Conservation (phyloP, 108 stramenopile species). For the Aurantiochytrium sp. region DNA sequence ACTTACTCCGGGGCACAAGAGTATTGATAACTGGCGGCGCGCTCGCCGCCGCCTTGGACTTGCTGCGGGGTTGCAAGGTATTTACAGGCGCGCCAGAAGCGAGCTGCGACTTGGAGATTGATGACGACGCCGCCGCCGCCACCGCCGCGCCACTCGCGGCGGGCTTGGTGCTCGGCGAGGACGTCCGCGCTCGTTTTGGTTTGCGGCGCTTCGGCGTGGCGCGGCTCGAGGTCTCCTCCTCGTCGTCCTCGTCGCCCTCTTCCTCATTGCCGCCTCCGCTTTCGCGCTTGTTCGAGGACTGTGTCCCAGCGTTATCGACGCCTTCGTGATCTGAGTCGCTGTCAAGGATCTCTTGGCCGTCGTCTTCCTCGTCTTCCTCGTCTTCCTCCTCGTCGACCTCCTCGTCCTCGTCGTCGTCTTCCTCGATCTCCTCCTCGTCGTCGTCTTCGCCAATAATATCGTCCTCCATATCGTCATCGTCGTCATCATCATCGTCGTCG, state of each 20-base stretch:
- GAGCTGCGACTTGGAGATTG: not conserved
- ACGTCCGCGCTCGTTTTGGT: not conserved
- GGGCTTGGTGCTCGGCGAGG: not conserved
- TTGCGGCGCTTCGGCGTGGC: too few species aligned
- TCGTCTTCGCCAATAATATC: not conserved
- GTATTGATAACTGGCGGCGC: not conserved
- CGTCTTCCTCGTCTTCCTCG: not conserved
- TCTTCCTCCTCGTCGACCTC: not conserved
- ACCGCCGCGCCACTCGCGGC: not conserved
- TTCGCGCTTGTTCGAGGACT: not conserved
- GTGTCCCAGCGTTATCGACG: too few species aligned
- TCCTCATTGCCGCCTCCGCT: not conserved
- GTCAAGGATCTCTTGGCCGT: not conserved
- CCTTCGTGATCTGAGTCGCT: not conserved
- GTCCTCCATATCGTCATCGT: not conserved
- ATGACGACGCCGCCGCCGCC: not conserved
- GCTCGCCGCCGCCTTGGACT: not conserved
- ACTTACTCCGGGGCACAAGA: not conserved
- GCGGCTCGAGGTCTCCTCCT: too few species aligned
- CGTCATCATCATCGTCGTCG: constrained; percentile 8
- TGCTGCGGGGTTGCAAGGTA: not conserved
- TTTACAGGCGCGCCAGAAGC: not conserved
- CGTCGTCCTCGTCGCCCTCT: not conserved
- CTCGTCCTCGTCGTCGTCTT: not conserved
- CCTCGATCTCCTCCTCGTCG: not conserved